Evolutionary conservation across 2,329 filamentous ascomycete genomes (phyloP).

Genomic region (Juglanconis juglandina): DNA sequence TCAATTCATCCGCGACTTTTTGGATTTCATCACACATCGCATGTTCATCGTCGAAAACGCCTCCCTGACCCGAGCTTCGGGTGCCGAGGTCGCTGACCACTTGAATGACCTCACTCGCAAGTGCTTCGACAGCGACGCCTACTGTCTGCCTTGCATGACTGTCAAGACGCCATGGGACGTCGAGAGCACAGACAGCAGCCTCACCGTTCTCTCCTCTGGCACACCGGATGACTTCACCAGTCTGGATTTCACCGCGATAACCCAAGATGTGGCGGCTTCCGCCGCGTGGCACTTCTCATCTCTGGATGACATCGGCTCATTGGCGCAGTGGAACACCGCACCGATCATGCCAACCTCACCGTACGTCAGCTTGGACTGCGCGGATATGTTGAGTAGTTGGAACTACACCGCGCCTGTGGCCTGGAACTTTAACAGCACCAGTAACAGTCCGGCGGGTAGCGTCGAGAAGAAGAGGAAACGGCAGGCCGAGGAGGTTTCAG

Average conservation of each 20-base stretch:
- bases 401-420: conserved; percentile 16
- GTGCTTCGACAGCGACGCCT: conserved; percentile 15
- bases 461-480: conserved; percentile 16
- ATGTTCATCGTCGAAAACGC: conserved; percentile 20
- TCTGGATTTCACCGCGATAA: conserved; percentile 2
- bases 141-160: conserved; percentile 9
- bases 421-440: conserved; percentile 1
- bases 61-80: conserved; percentile 12
- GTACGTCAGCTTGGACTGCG: conserved; percentile 9
- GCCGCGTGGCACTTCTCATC: conserved; percentile 11
- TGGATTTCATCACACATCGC: conserved; percentile 18
- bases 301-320: conserved; percentile 1
- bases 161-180: conserved; percentile 2
- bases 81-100: conserved; percentile 17
- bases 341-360: conserved; percentile 2
- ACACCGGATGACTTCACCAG: conserved; percentile 8
- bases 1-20: conserved; percentile 18
- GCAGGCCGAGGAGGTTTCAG: conserved; percentile 1
- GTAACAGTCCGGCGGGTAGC: neutral
- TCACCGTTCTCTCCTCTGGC: conserved; percentile 1
- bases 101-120: conserved; percentile 13
- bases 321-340: conserved; percentile 17
- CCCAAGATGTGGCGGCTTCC: conserved; percentile 3
- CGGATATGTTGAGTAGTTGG: conserved; percentile 13
- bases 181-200: conserved; percentile 7